These are phyloP conservation scores for Pseudisothecium myosuroides DNA, from an alignment of 225 moss, liverwort and hornwort species.

Conservation along the genomic window DNA sequence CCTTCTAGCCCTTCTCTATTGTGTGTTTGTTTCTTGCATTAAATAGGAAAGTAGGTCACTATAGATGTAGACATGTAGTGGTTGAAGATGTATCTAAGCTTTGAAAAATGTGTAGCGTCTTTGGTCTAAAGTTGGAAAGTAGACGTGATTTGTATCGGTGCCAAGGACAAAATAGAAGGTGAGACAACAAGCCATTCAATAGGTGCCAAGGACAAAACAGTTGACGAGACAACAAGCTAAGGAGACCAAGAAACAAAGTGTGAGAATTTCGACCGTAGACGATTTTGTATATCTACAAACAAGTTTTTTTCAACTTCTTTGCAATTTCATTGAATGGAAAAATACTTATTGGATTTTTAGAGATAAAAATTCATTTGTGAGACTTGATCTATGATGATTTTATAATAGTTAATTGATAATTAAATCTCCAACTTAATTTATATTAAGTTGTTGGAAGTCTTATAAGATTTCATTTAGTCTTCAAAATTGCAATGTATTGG, in stretches of 20 bases:
- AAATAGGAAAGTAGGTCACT: no score
- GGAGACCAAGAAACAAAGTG: neutral
- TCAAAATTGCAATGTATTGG: neutral
- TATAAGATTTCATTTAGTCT: neutral
- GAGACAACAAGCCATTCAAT: neutral
- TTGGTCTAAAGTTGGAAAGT: neutral
- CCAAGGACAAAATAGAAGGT: neutral
- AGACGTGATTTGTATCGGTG: neutral
- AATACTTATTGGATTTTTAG: neutral
- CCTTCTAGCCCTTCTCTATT: fast-evolving
- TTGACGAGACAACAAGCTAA: neutral
- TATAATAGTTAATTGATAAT: neutral
- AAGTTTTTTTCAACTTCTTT: neutral
- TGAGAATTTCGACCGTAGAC: neutral
- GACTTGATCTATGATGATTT: neutral
- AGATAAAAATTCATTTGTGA: neutral
- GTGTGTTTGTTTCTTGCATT: neutral
- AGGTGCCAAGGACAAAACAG: no score
- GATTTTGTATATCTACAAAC: neutral
- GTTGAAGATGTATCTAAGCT: neutral
- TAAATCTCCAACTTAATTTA: neutral
- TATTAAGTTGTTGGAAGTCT: neutral
- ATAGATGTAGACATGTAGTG: neutral
- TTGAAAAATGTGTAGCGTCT: neutral
- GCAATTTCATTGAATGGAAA: neutral